These are phyloP conservation scores for Rhizopus stolonifer DNA, from an alignment of 371 early-diverging fungal species.

Conservation along the genomic window DNA sequence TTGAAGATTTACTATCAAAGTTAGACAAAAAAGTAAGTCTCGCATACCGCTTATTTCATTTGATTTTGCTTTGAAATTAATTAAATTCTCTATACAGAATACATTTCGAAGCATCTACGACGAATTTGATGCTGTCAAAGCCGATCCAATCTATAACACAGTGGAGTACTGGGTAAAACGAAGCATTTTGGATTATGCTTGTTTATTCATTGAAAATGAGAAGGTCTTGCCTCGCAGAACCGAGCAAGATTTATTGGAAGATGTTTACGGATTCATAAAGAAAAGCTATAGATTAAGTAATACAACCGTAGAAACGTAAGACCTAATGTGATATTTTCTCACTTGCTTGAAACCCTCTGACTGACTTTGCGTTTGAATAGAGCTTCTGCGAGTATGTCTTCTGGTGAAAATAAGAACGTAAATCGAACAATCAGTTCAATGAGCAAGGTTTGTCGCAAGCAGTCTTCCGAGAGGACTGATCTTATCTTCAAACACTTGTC, in stretches of 20 bases:
- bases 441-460: slow-evolving; percentile 9
- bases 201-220: slow-evolving; percentile 15
- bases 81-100: slow-evolving; percentile 15
- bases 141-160: slow-evolving; percentile 13
- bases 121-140: slow-evolving; percentile 16
- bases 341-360: slow-evolving; percentile 13
- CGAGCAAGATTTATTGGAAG: slow-evolving; percentile 17
- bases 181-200: slow-evolving; percentile 17
- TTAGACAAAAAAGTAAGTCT: slow-evolving; percentile 18
- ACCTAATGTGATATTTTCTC: slow-evolving; percentile 16
- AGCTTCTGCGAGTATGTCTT: slow-evolving; percentile 9
- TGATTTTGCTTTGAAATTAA: slow-evolving; percentile 16
- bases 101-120: slow-evolving; percentile 18
- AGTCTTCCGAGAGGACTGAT: slow-evolving; percentile 14
- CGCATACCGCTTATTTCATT: slow-evolving; percentile 16
- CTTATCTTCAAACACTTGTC: slow-evolving; percentile 18
- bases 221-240: slow-evolving; percentile 10
- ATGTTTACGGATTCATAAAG: slow-evolving; percentile 21
- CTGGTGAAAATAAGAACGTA: slow-evolving; percentile 10
- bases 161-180: slow-evolving; percentile 19
- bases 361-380: slow-evolving; percentile 16
- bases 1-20: slow-evolving; percentile 14
- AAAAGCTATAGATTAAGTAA: slow-evolving; percentile 14
- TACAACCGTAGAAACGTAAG: slow-evolving; percentile 16
- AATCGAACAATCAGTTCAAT: slow-evolving; percentile 16